These are phyloP conservation scores for Amanita rimosa DNA, from an alignment of 768 basidiomycete species.

Conservation along the genomic window DNA sequence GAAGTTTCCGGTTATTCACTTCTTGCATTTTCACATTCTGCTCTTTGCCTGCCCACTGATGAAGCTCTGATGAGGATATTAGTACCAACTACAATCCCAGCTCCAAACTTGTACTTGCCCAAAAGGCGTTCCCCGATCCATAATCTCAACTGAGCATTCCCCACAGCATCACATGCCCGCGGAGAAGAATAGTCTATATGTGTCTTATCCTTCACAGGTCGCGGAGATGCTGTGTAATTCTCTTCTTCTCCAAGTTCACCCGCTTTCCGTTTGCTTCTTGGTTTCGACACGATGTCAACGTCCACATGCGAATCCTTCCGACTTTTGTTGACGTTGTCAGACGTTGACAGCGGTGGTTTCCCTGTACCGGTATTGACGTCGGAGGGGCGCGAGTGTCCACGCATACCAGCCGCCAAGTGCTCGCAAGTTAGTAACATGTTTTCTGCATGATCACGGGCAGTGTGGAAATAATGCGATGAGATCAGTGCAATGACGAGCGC, in stretches of 20 bases:
- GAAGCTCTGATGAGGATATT: conserved; percentile 32
- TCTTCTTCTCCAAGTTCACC: not conserved
- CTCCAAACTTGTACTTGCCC: conserved; percentile 28
- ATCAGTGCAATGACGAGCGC: conserved; percentile 59
- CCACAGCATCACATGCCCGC: conserved; percentile 24
- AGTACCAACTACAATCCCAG: conserved; percentile 1
- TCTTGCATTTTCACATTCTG: conserved; percentile 1
- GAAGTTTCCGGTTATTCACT: not conserved
- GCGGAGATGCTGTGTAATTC: not conserved
- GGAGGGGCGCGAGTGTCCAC: conserved; percentile 28
- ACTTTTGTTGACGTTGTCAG: conserved; percentile 9
- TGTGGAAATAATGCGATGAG: conserved; percentile 61
- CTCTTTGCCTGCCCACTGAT: conserved; percentile 43
- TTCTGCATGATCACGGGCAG: conserved; percentile 56
- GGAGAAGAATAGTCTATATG: conserved; percentile 3
- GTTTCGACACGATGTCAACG: not conserved
- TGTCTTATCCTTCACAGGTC: conserved; percentile 2
- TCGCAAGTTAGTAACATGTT: conserved; percentile 57
- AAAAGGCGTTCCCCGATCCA: conserved; percentile 67
- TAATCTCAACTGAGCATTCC: conserved; percentile 53
- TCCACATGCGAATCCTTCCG: conserved; percentile 5
- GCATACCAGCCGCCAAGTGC: conserved; percentile 61
- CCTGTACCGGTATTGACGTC: not conserved
- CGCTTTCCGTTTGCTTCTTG: conserved; percentile 2
- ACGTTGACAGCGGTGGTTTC: not conserved